Evolutionary conservation across 2,329 filamentous ascomycete genomes (phyloP), one percentile per base, ranked within the genome.

Genomic region (Aspergillus fumigatus): DNA sequence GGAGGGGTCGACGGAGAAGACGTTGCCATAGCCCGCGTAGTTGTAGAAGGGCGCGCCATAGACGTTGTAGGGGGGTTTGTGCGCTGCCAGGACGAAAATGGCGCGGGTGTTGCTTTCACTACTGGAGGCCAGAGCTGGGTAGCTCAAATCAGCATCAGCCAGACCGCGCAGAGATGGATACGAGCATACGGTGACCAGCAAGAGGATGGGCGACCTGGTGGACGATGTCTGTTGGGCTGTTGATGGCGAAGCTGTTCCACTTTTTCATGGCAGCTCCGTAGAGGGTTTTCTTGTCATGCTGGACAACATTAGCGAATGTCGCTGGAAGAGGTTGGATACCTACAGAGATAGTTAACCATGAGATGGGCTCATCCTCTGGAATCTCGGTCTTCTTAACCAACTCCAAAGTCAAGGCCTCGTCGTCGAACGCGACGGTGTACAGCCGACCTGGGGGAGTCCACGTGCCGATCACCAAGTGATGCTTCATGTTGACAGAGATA

Each of bases 241-340:
- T 84, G 67, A 95, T 88, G 48, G 85, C 79, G 73, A 90, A 93
- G 71, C 88, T 92, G 51, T 88, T 88, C 90, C 90, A 96, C 73
- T 92, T 93, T 81, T 96, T 96, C 90, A 94, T 94, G 59, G 90
- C 89, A 3, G 91, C 87, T 67, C 91, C 91, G 73, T 96, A 96
- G 59, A 96, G 87, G 71, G 89, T 88, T 75, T 91, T 93, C 69
- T 88, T 89, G 59, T 82, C 79, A 75, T 95, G 90, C 87, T 93
- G 69, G 26, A 26, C 3, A 57, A 17, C 55, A 58, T 51, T n/a
- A 53, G 53, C 8, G 51, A 53, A 9, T 57, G 48, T n/a, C 4
- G 11, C 23, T 23, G n/a, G n/a, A 11, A 19, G 4, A 7, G 48
- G 48, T 6, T 47, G 25, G 27, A 25, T 19, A 68, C 87, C 76